Percentiles rank a stretch among this genome's conserved stretches.
phyloP scores from a whole-genome alignment of 768 basidiomycete species.

The Tephrocybe rancida region DNA sequence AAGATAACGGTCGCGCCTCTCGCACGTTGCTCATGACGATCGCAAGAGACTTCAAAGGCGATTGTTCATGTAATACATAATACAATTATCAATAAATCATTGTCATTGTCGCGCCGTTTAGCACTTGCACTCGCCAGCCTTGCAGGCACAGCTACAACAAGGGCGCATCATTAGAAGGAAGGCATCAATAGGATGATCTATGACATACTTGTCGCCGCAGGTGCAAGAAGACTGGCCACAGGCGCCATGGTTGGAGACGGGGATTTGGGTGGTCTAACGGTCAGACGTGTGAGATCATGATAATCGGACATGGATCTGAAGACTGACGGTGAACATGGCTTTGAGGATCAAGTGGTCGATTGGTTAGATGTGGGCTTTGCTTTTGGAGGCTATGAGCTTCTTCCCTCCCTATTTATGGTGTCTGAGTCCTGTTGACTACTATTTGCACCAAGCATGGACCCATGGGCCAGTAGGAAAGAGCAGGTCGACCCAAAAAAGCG shows the following conservation, averaged over 20 bases:
- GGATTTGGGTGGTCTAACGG: constrained; percentile 34
- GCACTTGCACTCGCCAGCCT: constrained; percentile 68
- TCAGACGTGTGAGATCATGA: neutral
- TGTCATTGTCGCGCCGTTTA: constrained; percentile 24
- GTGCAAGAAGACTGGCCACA: constrained; percentile 53
- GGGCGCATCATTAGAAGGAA: constrained; percentile 1
- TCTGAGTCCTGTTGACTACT: constrained; percentile 15
- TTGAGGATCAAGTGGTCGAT: neutral
- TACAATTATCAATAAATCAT: neutral
- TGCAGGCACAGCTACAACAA: constrained; percentile 55
- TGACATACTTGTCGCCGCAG: constrained; percentile 49
- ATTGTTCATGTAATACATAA: neutral
- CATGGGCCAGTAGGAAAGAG: too few species aligned
- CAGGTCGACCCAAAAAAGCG: constrained; percentile 10
- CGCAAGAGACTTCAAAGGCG: neutral
- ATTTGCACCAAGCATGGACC: constrained; percentile 5
- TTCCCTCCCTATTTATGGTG: constrained; percentile 2
- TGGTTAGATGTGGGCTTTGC: neutral
- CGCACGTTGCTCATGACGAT: too few species aligned
- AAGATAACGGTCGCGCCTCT: too few species aligned
- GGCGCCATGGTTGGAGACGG: constrained; percentile 39
- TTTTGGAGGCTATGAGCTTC: neutral
- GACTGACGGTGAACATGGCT: constrained; percentile 43
- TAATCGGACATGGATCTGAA: neutral
- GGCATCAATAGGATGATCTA: constrained; percentile 12